Evolutionary conservation across 148 eudicot genomes (phyloP).

Genomic region (Camellia japonica): DNA sequence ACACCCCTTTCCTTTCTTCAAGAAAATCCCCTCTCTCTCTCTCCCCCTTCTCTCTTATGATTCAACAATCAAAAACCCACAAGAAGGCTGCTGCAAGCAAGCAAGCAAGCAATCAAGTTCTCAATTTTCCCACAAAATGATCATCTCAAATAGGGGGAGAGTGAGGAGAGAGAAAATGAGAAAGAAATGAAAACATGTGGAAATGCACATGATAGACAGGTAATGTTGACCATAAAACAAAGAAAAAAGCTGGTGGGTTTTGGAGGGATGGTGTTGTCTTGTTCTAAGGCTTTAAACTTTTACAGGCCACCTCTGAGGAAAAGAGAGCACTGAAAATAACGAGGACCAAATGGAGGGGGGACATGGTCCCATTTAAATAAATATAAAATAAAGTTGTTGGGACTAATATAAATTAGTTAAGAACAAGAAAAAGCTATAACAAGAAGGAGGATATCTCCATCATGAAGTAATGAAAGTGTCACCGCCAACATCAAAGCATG

Average conservation of each 20-base stretch:
- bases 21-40: conserved; percentile 10
- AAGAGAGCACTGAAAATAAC: background rate
- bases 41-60: conserved; percentile 18
- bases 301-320: background rate
- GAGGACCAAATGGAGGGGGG: background rate
- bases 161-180: background rate
- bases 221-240: conserved; percentile 23
- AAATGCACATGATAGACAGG: conserved; percentile 37
- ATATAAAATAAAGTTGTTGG: background rate
- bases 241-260: conserved; percentile 28
- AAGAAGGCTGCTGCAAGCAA: background rate
- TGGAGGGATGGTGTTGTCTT: conserved; percentile 35
- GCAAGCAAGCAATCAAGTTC: background rate
- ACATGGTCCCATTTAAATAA: background rate
- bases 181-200: conserved; percentile 9
- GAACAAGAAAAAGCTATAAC: background rate
- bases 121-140: background rate
- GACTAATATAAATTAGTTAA: background rate
- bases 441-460: background rate
- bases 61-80: conserved; percentile 26
- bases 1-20: conserved; percentile 29
- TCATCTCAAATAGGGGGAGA: background rate
- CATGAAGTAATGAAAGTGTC: background rate
- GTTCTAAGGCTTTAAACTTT: conserved; percentile 1
- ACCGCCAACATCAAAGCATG: conserved; percentile 8